Evolutionary conservation across 2,329 filamentous ascomycete genomes (phyloP).

Genomic region (Paracoccidioides lutzii): DNA sequence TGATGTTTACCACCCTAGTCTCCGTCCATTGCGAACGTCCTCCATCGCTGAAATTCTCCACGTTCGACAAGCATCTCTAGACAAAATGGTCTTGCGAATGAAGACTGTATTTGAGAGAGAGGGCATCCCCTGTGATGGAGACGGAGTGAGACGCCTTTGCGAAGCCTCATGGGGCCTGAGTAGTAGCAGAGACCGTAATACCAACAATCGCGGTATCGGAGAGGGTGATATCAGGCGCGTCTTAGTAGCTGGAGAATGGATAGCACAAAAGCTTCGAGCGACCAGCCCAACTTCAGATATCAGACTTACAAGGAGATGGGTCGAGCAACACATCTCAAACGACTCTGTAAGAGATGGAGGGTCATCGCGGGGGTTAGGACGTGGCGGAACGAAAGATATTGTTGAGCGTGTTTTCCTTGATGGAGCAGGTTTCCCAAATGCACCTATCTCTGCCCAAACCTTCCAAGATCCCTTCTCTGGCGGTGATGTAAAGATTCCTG

Average conservation of each 20-base stretch:
- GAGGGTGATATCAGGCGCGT: slow-evolving; percentile 50
- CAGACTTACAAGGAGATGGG: slow-evolving; percentile 46
- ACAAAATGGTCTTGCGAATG: slow-evolving; percentile 69
- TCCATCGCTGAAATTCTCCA: slow-evolving; percentile 79
- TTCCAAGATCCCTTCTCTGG: slow-evolving; percentile 24
- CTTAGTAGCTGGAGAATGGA: slow-evolving; percentile 53
- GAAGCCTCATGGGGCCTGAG: slow-evolving; percentile 54
- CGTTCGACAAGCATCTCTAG: slow-evolving; percentile 75
- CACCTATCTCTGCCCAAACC: slow-evolving; percentile 25
- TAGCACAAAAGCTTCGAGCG: slow-evolving; percentile 46
- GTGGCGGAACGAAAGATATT: slow-evolving; percentile 51
- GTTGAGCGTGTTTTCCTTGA: slow-evolving; percentile 54
- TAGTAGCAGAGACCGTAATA: slow-evolving; percentile 40
- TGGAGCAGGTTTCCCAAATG: slow-evolving; percentile 46
- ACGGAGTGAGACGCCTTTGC: slow-evolving; percentile 64
- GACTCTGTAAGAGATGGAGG: slow-evolving; percentile 40
- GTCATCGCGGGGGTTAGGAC: slow-evolving; percentile 46
- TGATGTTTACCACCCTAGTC: slow-evolving; percentile 83
- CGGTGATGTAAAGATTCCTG: slow-evolving; percentile 17
- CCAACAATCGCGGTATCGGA: slow-evolving; percentile 31
- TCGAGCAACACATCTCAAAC: slow-evolving; percentile 45
- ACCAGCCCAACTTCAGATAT: slow-evolving; percentile 25
- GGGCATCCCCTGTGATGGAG: slow-evolving; percentile 73
- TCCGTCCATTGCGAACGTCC: slow-evolving; percentile 76
- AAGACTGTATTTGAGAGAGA: slow-evolving; percentile 80